Conservation (phyloP, 306 rosid genomes). For the Hippophae rhamnoides region DNA sequence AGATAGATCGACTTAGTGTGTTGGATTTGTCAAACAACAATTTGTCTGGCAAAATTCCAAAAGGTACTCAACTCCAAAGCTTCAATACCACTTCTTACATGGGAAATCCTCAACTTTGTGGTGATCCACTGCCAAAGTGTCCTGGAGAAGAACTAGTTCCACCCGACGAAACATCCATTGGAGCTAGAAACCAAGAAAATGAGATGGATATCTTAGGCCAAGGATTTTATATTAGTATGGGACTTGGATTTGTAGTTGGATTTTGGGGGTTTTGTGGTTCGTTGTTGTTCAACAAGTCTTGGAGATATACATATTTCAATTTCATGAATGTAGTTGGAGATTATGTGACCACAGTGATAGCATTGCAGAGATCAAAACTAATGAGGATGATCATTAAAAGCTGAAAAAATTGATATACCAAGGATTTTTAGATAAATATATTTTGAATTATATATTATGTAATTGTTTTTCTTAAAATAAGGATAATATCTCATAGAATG, state of each 20-base stretch:
- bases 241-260: background rate
- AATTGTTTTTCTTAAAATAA: too few relatives aligned
- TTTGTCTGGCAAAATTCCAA: slow-evolving; percentile 1
- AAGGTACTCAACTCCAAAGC: background rate
- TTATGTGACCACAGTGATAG: background rate
- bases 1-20: background rate
- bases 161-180: background rate
- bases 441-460: too few relatives aligned
- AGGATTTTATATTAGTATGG: slow-evolving; percentile 1
- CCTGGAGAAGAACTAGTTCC: background rate
- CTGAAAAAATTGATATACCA: too few relatives aligned
- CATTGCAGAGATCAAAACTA: too few relatives aligned
- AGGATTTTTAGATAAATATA: too few relatives aligned
- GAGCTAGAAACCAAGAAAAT: background rate
- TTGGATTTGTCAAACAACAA: slow-evolving; percentile 5
- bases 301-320: background rate
- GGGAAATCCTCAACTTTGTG: background rate
- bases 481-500: too few relatives aligned
- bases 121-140: background rate
- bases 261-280: slow-evolving; percentile 1
- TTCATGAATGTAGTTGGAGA: background rate
- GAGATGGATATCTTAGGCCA: background rate
- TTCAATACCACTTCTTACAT: background rate
- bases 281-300: background rate
- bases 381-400: too few relatives aligned